phyloP scores from a whole-genome alignment of 2,329 filamentous ascomycete species.

The Hymenoscyphus fraxineus region DNA sequence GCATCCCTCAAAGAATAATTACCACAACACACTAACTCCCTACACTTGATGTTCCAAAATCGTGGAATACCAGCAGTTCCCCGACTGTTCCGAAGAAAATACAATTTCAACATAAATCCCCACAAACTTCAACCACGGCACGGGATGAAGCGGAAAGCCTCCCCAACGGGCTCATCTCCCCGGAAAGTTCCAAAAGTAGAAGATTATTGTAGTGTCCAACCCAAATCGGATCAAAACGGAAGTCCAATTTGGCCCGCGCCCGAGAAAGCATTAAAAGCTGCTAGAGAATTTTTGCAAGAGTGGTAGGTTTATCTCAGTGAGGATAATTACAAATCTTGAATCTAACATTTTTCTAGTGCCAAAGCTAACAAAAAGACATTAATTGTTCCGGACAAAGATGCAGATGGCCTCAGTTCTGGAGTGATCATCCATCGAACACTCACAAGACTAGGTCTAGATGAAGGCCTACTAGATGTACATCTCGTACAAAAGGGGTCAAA shows the following conservation, averaged over 20 bases:
- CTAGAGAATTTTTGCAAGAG: conserved; percentile 53
- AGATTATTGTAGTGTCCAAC: conserved; percentile 25
- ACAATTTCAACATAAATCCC: not conserved
- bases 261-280: conserved; percentile 49
- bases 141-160: conserved; percentile 23
- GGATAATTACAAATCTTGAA: not conserved
- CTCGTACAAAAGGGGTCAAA: conserved; percentile 56
- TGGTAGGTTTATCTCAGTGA: conserved; percentile 41
- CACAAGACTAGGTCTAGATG: conserved; percentile 52
- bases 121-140: not conserved
- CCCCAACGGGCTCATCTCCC: conserved; percentile 3
- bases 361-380: conserved; percentile 48
- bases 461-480: conserved; percentile 52
- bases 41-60: not conserved
- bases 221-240: conserved; percentile 16
- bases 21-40: not conserved
- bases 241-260: conserved; percentile 59
- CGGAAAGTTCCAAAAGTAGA: conserved; percentile 23
- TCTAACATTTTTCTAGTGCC: conserved; percentile 40
- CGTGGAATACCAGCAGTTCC: not conserved
- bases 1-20: not conserved
- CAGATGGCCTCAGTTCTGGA: conserved; percentile 62
- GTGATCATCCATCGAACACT: conserved; percentile 60
- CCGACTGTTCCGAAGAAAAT: not conserved
- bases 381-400: conserved; percentile 66